Evolutionary conservation across 179 eudicot species (phyloP), one percentile per base, ranked within the genome.

Genomic region (Silene coronaria): DNA sequence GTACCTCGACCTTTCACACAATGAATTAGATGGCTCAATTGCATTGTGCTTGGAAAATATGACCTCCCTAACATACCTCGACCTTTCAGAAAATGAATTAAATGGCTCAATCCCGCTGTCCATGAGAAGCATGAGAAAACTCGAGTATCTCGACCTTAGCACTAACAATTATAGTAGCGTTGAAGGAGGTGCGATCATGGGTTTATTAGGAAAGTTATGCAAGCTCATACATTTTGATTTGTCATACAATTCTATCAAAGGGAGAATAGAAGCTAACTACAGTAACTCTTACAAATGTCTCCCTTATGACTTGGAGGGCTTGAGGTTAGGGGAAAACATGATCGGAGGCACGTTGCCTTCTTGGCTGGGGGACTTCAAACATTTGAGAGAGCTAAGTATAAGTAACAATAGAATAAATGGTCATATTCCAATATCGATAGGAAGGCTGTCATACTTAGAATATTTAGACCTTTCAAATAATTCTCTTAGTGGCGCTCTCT

Each of bases 161-260:
- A 1, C 7, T 12, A 81, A 81, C n/a, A 24, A 34, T 34, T 71
- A 78, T 59, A 70, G 21, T 13, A 48, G 61, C 23, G 53, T 71
- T 6, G 77, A 78, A 26, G 82, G 81, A 30, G 84, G 79, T 16
- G 10, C 55, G 13, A 32, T 78, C 16, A 59, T 75, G 72, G 73
- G 67, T 8, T 27, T 77, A 5, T 0, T 73, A 42, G 64, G 76
- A 10, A 58, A 23, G 6, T 22, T 27, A 3, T 75, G 79, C 72
- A 71, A 51, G 4, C 70, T 81, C 59, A 65, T 58, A 74, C 2
- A 4, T 13, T 32, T 82, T 5, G 59, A 78, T 66, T 64, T 81
- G 26, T 74, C 76, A 0, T 0, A 6, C 3, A 75, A 71, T 58
- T 23, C 5, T 1, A 24, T 77, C 21, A 27, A 17, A n/a, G 81